Base-by-base conservation (phyloP, 1,284 basidiomycete genomes). In the Cryptococcus wingfieldii region DNA sequence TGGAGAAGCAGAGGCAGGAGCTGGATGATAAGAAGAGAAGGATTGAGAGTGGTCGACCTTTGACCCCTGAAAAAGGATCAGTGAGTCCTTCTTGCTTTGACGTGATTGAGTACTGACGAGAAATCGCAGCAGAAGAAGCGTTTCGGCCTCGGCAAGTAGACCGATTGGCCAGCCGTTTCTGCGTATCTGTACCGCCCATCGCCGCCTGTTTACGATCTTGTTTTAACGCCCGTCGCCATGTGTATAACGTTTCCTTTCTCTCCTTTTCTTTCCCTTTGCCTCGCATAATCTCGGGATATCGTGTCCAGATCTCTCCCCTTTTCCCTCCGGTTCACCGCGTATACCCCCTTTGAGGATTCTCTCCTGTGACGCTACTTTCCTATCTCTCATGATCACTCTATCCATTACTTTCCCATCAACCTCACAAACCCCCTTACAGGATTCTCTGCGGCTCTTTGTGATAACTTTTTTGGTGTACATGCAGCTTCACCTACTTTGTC, bases 21-120 rank as follows among this genome's bases (percentile, higher is more conserved):
- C 82, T 98, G 68, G 95, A 98, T 79, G 95, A 98, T 76, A 96
- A 97, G 87, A 98, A 97, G 86, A 83, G 91, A 78, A 86, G 89
- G 72, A 84, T 98, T 76, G 95, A 98, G 81, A 89, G 86, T 67
- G 94, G 93, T 47, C 83, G 93, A 68, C 91, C 93, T 60, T 80
- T 95, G 74, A 98, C 94, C 47, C 95, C 94, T 38, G 94, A 97
- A 80, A 95, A 95, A 83, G 76, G 72, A 44, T 76, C 74, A 54
- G 77, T 77, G 62, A 67, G 71, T 69, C 13, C 53, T 2, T 8
- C 5, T 18, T 37, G 34, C 39, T 47, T 41, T 23, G n/a, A 38
- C 13, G 13, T 0, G 19, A 25, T 12, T 8, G 23, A 38, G 18
- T 25, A 10, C 45, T 45, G 51, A 46, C 27, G 16, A 45, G 14